Evolutionary conservation across 208 protist genomes (phyloP).

Genomic region (Wallacemonas sp.): DNA sequence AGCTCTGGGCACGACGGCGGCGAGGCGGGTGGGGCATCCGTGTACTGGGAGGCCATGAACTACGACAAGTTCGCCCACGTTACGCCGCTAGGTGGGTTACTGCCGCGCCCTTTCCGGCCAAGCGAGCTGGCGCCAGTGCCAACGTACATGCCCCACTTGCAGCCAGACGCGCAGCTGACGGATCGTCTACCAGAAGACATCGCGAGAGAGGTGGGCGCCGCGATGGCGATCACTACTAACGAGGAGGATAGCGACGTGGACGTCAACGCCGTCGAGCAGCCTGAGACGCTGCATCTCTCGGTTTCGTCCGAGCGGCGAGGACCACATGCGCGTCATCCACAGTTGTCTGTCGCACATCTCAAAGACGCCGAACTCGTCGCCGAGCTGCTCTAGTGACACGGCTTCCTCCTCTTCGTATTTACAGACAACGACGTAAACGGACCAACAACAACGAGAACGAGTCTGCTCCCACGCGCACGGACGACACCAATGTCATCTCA

Average conservation of each 20-base stretch:
- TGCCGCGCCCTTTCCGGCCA: conserved; percentile 53
- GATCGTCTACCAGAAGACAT: conserved; percentile 2
- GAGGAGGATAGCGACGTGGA: no score
- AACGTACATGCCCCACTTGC: conserved; percentile 66
- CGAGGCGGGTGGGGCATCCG: conserved; percentile 24
- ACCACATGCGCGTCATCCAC: neutral
- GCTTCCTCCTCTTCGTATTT: no score
- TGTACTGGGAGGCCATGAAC: conserved; percentile 66
- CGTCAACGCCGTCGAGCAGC: no score
- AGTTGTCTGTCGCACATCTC: conserved; percentile 35
- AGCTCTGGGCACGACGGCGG: neutral
- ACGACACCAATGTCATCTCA: no score
- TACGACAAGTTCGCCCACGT: conserved; percentile 73
- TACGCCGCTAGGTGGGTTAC: conserved; percentile 59
- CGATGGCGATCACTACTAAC: neutral
- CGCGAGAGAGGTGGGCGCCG: neutral
- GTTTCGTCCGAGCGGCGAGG: neutral
- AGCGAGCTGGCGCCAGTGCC: conserved; percentile 21
- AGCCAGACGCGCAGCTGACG: conserved; percentile 34
- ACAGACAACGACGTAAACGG: no score
- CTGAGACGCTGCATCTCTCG: no score
- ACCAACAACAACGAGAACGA: no score
- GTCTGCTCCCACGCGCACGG: no score
- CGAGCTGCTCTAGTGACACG: conserved; percentile 56
- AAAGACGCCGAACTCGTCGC: conserved; percentile 66